These are phyloP conservation scores for Fragaria nilgerrensis DNA, from an alignment of 306 rosid species.

Conservation along the genomic window DNA sequence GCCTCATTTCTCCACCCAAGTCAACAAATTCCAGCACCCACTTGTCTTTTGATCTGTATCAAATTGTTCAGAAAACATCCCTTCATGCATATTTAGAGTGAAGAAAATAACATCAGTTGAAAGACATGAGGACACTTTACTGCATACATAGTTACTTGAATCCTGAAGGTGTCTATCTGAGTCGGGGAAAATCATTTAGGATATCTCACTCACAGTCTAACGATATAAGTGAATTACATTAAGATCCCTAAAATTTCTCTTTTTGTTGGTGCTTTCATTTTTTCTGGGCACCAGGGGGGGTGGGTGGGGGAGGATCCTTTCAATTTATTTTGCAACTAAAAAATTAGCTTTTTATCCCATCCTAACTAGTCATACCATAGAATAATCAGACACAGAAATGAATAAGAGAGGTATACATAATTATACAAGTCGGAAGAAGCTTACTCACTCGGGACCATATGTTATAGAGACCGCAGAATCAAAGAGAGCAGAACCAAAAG, in stretches of 20 bases:
- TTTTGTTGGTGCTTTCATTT: background rate
- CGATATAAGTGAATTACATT: background rate
- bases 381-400: background rate
- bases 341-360: background rate
- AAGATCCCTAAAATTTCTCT: background rate
- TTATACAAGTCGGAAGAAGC: slow-evolving; percentile 35
- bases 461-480: slow-evolving; percentile 95
- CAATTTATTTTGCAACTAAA: background rate
- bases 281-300: background rate
- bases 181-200: background rate
- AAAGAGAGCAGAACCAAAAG: slow-evolving; percentile 77
- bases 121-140: background rate
- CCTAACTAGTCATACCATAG: background rate
- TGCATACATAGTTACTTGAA: background rate
- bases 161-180: background rate
- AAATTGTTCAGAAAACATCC: slow-evolving; percentile 25
- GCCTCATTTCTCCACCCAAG: slow-evolving; percentile 97
- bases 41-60: slow-evolving; percentile 48
- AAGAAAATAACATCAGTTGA: background rate
- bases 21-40: slow-evolving; percentile 94
- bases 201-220: background rate
- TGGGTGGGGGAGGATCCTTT: background rate
- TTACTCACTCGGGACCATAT: slow-evolving; percentile 64
- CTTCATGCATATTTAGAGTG: slow-evolving; percentile 15
- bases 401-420: background rate